Conservation (phyloP, 2,329 filamentous ascomycete genomes). For the Ophiostoma novo-ulmi region DNA sequence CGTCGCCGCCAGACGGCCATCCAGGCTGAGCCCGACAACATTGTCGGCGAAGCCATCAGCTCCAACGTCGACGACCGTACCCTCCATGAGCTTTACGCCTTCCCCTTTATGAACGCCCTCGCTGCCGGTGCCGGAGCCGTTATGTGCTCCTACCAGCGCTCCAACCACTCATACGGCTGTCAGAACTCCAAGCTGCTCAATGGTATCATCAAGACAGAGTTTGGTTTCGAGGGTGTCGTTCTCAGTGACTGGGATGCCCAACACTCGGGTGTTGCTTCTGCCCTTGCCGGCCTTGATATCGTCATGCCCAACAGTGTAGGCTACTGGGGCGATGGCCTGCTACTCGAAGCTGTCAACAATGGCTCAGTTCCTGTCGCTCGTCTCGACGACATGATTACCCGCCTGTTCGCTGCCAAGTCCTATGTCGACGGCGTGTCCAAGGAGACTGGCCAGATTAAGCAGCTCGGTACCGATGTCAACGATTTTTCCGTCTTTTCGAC, state of each 20-base stretch:
- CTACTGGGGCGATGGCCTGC: conserved; percentile 55
- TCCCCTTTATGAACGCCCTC: conserved; percentile 60
- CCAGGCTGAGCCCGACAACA: conserved; percentile 20
- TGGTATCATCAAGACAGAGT: conserved; percentile 58
- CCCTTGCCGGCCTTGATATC: conserved; percentile 62
- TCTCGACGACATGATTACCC: conserved; percentile 72
- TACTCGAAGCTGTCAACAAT: conserved; percentile 71
- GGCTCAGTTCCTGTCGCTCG: conserved; percentile 66
- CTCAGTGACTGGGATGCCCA: conserved; percentile 65
- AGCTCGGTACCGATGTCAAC: conserved; percentile 39
- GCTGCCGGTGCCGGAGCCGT: conserved; percentile 52
- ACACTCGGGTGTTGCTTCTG: conserved; percentile 53
- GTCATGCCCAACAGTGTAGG: conserved; percentile 54
- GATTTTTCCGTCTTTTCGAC: not conserved
- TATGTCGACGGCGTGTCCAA: conserved; percentile 35
- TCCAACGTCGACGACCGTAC: conserved; percentile 62
- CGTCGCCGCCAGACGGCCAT: conserved; percentile 38
- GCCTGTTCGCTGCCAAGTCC: conserved; percentile 38
- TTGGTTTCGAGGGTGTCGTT: conserved; percentile 65
- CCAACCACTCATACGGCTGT: conserved; percentile 70
- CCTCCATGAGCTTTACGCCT: conserved; percentile 60
- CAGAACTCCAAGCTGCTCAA: conserved; percentile 67
- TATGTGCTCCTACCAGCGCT: conserved; percentile 67
- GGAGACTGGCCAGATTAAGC: conserved; percentile 27
- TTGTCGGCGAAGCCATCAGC: conserved; percentile 48